Evolutionary conservation across 2,329 filamentous ascomycete species (phyloP), one percentile per base, ranked within the genome.

Genomic region (Keithomyces neogunnii): DNA sequence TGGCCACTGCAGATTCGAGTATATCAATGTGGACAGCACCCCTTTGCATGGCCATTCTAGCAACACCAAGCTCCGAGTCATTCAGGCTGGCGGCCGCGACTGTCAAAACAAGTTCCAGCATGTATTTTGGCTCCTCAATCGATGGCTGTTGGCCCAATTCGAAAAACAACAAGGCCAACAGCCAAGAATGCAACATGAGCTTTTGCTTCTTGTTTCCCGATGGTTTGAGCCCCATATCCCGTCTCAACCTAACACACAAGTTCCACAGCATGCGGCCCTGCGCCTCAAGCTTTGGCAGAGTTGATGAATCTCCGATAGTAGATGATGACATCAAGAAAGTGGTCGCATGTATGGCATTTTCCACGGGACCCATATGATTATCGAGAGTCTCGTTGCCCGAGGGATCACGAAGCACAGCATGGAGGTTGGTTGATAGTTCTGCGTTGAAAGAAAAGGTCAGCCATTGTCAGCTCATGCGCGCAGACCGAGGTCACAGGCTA

Each of bases 41-140:
- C 54, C 78, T 81, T 58, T 85, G 81, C 44, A 95, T 71, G 0
- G 82, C 75, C 35, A 76, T 75, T 5, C 77, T 70, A 0, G 81
- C 81, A n/a, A 82, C 69, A 8, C 79, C 76, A 1, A 82, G 55
- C 29, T 87, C 76, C 3, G 69, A 63, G 3, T 71, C 68, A n/a
- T 80, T 78, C 75, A 65, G 60, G 53, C 62, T 65, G 39, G 61
- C 58, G 69, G 62, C 72, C 76, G 80, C 76, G 43, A 93, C 70
- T 58, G 84, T 88, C 51, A 95, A 69, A 9, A 83, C 84, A 57
- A 88, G 69, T 60, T 78, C 84, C 62, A 89, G 71, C 26, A 89
- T 65, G 51, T 86, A 79, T 32, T 81, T 63, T 13, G 75, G 61
- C 54, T 76, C 70, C 39, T 61, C 66, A 44, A 59, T 58, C 43